A percentile compares a stretch with the other conserved stretches of the same genome.
Evolutionary conservation across 345 rosid species (phyloP).

Genomic region (Lepidium sativum): DNA sequence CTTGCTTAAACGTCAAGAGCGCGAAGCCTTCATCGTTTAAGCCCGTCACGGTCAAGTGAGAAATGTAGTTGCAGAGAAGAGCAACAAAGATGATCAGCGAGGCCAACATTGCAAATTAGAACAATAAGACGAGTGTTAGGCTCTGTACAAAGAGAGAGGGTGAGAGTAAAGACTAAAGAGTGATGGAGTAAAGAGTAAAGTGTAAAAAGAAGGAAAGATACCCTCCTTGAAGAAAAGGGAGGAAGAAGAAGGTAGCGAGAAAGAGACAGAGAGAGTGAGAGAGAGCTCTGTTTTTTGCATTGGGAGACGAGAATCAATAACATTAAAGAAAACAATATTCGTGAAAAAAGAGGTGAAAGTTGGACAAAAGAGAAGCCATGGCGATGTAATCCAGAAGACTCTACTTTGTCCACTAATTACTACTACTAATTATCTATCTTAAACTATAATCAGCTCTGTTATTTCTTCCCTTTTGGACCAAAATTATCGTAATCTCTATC

Average conservation of each 20-base stretch:
- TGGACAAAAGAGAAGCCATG: conserved; percentile 20
- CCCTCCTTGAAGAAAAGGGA: conserved; percentile 26
- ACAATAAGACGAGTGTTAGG: conserved; percentile 1
- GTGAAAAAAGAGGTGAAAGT: conserved; percentile 10
- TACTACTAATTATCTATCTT: background rate
- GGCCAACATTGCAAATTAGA: conserved; percentile 24
- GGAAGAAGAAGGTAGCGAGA: conserved; percentile 7
- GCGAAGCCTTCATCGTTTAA: conserved; percentile 68
- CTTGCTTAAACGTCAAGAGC: conserved; percentile 63
- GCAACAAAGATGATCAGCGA: conserved; percentile 25
- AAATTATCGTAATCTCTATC: background rate
- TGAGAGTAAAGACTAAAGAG: conserved; percentile 6
- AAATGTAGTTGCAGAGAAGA: conserved; percentile 30
- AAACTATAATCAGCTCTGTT: background rate
- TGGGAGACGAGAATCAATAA: conserved; percentile 16
- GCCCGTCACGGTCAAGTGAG: conserved; percentile 11
- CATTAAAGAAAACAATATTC: background rate
- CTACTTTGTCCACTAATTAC: conserved; percentile 1
- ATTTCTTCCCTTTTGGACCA: background rate
- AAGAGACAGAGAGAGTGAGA: background rate
- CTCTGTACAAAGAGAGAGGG: conserved; percentile 10
- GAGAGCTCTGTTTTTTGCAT: conserved; percentile 18
- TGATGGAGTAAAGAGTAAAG: conserved; percentile 19
- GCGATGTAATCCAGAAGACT: conserved; percentile 16
- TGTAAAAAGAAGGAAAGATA: conserved; percentile 8